Evolutionary conservation across 371 early-diverging fungal species (phyloP).

Genomic region (Zopfochytrium polystomum): DNA sequence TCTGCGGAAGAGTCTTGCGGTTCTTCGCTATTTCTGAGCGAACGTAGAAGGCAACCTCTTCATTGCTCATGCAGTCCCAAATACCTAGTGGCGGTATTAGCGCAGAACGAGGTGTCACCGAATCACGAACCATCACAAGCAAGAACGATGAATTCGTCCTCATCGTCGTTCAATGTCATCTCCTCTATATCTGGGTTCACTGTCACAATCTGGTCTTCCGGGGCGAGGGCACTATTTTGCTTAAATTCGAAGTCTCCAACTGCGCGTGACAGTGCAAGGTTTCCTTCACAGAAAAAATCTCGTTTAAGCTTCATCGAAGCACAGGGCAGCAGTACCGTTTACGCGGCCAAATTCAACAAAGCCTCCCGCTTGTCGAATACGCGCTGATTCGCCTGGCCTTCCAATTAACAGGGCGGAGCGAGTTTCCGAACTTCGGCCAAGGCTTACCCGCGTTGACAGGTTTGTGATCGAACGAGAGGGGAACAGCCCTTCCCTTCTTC

Average conservation of each 20-base stretch:
- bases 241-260: slow-evolving; percentile 97
- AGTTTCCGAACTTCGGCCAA: not conserved
- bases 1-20: slow-evolving; percentile 53
- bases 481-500: slow-evolving; percentile 63
- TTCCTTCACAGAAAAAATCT: slow-evolving; percentile 49
- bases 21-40: slow-evolving; percentile 49
- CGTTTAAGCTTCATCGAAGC: not conserved
- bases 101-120: not conserved
- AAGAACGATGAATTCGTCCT: slow-evolving; percentile 87
- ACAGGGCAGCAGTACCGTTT: slow-evolving; percentile 65
- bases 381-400: slow-evolving; percentile 69
- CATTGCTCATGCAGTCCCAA: slow-evolving; percentile 94
- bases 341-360: slow-evolving; percentile 94
- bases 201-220: slow-evolving; percentile 90
- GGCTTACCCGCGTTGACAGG: slow-evolving; percentile 64
- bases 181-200: slow-evolving; percentile 79
- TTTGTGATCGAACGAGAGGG: slow-evolving; percentile 93
- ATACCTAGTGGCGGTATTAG: slow-evolving; percentile 57
- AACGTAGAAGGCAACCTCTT: slow-evolving; percentile 81
- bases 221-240: slow-evolving; percentile 59
- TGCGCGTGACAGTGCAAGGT: slow-evolving; percentile 91
- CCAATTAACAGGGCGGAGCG: no score
- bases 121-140: slow-evolving; percentile 85
- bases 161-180: slow-evolving; percentile 14
- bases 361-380: slow-evolving; percentile 87